Conservation (phyloP, 129 eudicot species). For the Glebionis coronaria region DNA sequence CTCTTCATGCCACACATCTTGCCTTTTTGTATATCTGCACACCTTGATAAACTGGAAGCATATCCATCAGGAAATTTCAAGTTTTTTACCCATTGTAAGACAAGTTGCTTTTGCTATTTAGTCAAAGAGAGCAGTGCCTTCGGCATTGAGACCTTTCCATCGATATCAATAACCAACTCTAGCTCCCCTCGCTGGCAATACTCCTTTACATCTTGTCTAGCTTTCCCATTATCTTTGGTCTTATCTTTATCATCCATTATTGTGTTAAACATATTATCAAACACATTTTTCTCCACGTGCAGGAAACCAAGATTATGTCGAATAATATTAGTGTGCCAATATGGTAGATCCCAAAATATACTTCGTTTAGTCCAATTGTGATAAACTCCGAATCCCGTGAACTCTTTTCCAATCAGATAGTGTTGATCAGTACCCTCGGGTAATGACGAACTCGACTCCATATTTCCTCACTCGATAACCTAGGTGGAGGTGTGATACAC, state of each 20-base stretch:
- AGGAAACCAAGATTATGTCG: background rate
- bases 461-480: conserved; percentile 1
- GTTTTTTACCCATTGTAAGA: background rate
- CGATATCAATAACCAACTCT: background rate
- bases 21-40: background rate
- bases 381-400: background rate
- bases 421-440: background rate
- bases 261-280: conserved; percentile 22
- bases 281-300: conserved; percentile 19
- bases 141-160: background rate
- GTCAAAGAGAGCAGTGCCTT: background rate
- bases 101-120: background rate
- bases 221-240: background rate
- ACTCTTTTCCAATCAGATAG: background rate
- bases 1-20: background rate
- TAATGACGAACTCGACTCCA: background rate
- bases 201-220: background rate
- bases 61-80: background rate
- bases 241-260: conserved; percentile 19
- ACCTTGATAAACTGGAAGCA: background rate
- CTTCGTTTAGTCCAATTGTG: conserved; percentile 22
- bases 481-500: background rate
- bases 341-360: conserved; percentile 22
- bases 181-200: background rate
- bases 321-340: conserved; percentile 8